Base-by-base conservation (phyloP, 305 asterid genomes). In the Euphrasia arctica region DNA sequence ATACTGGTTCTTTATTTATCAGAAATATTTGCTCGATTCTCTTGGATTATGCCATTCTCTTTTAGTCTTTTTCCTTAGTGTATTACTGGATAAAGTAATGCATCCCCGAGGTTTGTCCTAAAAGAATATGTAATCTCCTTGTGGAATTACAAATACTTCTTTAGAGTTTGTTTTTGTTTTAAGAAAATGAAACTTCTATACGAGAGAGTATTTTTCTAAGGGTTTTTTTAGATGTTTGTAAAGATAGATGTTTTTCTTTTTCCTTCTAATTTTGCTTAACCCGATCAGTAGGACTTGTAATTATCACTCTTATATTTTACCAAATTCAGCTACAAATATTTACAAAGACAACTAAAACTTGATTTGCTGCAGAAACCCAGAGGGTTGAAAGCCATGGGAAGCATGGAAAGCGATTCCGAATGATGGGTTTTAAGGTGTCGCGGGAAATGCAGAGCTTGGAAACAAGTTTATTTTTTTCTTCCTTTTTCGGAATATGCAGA, bases 331-430 rank as follows among this genome's bases (percentile, higher is more conserved):
- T 4, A 14, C 9, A 49, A 49, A 49, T 49, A 0, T n/a, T 49
- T 49, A 11, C 0, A 49, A 12, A n/a, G 27, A 5, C 4, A 13
- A 25, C 4, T 18, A 15, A 8, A 22, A 54, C 28, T 29, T 54
- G 58, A 8, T 3, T 66, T 72, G 72, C 82, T 69, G 72, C 85
- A 91, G 98, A 91, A 84, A 70, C 88, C 96, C 0, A 72, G 95
- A 83, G 98, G 96, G 41, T 72, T 91, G 70, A 91, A 91, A 74
- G 98, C 85, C 32, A 85, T 89, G 95, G 98, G 98, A 54, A 77
- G 76, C 72, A 69, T 91, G 82, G 96, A 86, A 63, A 91, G 91
- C 65, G 98, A 91, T 67, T 91, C 98, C 1, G 98, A 91, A 70
- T 90, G 79, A 80, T 13, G 54, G 54, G 29, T 62, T 47, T 47